Base-by-base conservation (phyloP, 345 rosid species). In the Gossypium stocksii region DNA sequence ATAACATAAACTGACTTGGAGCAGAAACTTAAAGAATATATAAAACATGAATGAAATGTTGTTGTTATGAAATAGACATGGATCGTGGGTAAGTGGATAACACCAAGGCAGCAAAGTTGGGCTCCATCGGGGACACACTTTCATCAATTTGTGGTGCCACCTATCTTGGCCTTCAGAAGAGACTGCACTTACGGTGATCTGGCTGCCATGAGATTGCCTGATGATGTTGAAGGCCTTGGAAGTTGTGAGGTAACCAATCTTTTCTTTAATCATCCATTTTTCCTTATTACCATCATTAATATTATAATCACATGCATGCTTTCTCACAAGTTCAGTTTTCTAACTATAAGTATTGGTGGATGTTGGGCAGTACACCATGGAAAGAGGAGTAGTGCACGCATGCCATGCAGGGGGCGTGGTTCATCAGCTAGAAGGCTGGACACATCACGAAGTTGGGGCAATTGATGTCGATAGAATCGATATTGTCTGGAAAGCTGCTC, bases 331-430 rank as follows among this genome's bases (percentile, higher is more conserved):
- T 56, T 56, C 19, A 54, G 10, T 56, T 9, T n/a, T 9, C 65
- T 54, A 19, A 54, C 2, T 23, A 59, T 34, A 34, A 60, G n/a
- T 25, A 38, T 7, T 15, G 34, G 38, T 57, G 66, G 53, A 20
- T 76, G 70, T 63, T 63, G 77, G 59, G 69, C 90, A 96, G 99
- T 96, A 96, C 68, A 90, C 97, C 2, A 87, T 96, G 99, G 98
- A 84, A 1, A 85, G 99, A 80, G 99, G 99, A 60, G 97, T 90
- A 3, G 98, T 93, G 0, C 99, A 96, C 58, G 99, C 99, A 27
- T 96, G 99, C 77, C 99, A 96, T 76, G 99, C 98, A 1, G 99
- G 99, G 2, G 99, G 98, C 0, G 90, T 93, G 82, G 97, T 96
- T 63, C 99, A 96, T 81, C 74, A 81, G 23, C 76, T 96, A 1